A percentile compares a stretch with the other conserved stretches of the same genome.
Evolutionary conservation across 345 rosid genomes (phyloP).

Genomic region (Clarkia xantiana): DNA sequence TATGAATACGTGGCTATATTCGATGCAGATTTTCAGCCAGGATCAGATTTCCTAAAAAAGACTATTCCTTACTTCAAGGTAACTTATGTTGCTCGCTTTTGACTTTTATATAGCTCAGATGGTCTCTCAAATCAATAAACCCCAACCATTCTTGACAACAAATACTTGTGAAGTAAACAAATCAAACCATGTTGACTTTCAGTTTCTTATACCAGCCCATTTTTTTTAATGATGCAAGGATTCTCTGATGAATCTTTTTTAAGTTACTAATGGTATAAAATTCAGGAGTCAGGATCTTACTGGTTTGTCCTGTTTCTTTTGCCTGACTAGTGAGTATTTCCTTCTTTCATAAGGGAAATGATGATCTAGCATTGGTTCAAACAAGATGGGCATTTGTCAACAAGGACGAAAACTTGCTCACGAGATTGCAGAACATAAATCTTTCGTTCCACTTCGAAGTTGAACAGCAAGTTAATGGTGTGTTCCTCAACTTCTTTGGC

Average conservation of each 20-base stretch:
- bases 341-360: slow-evolving; percentile 34
- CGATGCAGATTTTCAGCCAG: slow-evolving; percentile 90
- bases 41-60: slow-evolving; percentile 72
- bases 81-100: slow-evolving; percentile 2
- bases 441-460: slow-evolving; percentile 86
- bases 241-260: no score
- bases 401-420: slow-evolving; percentile 86
- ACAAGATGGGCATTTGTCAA: slow-evolving; percentile 85
- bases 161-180: no score
- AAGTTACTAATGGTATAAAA: no score
- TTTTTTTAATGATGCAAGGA: no score
- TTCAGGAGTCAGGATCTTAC: neutral
- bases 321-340: slow-evolving; percentile 1
- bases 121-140: neutral
- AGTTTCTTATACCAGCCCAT: no score
- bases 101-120: no score
- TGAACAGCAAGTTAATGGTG: slow-evolving; percentile 84
- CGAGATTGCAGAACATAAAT: slow-evolving; percentile 78
- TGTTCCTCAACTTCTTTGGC: slow-evolving; percentile 75
- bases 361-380: slow-evolving; percentile 72
- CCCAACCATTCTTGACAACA: neutral
- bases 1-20: slow-evolving; percentile 79
- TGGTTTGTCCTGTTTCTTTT: neutral
- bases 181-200: no score
- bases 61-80: slow-evolving; percentile 78